Percentiles rank a stretch among this genome's conserved stretches.
These are phyloP conservation scores for Echium plantagineum DNA, from an alignment of 257 asterid species.

Conservation along the genomic window DNA sequence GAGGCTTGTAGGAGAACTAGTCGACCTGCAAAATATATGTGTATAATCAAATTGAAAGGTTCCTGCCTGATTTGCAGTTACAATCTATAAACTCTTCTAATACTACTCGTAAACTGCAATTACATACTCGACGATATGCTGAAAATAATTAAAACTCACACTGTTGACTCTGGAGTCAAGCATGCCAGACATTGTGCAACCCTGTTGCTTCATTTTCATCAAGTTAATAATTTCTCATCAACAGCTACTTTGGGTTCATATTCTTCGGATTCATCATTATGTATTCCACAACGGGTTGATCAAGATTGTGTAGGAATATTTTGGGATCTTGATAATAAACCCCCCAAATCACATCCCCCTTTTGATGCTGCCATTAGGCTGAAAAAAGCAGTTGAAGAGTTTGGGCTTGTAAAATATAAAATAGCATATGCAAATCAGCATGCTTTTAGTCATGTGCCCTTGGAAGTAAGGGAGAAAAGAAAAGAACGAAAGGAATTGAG, in stretches of 20 bases:
- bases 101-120: too few species aligned
- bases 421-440: conserved; percentile 72
- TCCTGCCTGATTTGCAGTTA: too few species aligned
- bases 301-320: conserved; percentile 56
- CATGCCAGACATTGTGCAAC: too few species aligned
- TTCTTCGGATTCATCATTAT: conserved; percentile 14
- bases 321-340: conserved; percentile 95
- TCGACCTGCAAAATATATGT: too few species aligned
- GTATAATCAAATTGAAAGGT: too few species aligned
- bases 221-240: conserved; percentile 23
- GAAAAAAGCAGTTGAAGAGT: conserved; percentile 48
- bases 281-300: conserved; percentile 19
- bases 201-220: background rate
- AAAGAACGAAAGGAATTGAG: conserved; percentile 41
- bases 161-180: too few species aligned
- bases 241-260: conserved; percentile 12
- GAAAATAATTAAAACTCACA: too few species aligned
- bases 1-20: too few species aligned
- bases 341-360: conserved; percentile 64
- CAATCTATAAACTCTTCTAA: too few species aligned
- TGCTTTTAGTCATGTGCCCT: conserved; percentile 67
- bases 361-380: conserved; percentile 68
- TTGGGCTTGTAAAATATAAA: conserved; percentile 66
- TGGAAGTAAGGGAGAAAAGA: conserved; percentile 39
- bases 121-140: too few species aligned